Evolutionary conservation across 2,329 filamentous ascomycete genomes (phyloP).

Genomic region (Colletotrichum sp.): DNA sequence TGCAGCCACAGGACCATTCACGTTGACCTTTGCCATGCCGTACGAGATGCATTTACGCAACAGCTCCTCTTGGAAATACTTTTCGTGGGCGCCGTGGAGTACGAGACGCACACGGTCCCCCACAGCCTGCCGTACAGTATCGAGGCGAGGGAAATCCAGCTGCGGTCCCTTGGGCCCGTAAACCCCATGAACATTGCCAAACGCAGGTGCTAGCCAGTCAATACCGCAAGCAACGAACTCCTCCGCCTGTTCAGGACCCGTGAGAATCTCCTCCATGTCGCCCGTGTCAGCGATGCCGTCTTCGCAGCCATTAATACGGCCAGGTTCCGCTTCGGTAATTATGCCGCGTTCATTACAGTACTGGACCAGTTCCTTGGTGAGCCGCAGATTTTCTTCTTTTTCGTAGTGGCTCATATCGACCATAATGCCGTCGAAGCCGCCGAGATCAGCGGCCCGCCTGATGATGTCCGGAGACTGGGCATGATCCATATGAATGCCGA

Average conservation of each 20-base stretch:
- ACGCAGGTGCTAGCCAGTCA: constrained; percentile 76
- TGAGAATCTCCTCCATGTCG: constrained; percentile 56
- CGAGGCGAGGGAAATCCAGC: constrained; percentile 56
- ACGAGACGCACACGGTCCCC: constrained; percentile 33
- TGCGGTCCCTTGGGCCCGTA: constrained; percentile 70
- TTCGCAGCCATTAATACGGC: constrained; percentile 67
- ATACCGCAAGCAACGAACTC: constrained; percentile 76
- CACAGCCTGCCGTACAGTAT: background rate
- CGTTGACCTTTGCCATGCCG: constrained; percentile 55
- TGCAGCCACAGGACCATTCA: constrained; percentile 52
- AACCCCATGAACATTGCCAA: constrained; percentile 78
- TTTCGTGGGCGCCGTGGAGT: constrained; percentile 49
- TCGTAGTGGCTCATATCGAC: constrained; percentile 79
- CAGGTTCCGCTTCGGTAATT: constrained; percentile 72
- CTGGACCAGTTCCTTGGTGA: constrained; percentile 64
- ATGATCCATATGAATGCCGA: constrained; percentile 71
- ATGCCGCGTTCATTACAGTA: constrained; percentile 69
- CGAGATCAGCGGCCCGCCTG: constrained; percentile 55
- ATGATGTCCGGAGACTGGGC: constrained; percentile 66
- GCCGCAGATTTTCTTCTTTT: constrained; percentile 69
- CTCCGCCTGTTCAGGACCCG: constrained; percentile 71
- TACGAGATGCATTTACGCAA: constrained; percentile 41
- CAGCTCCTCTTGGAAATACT: background rate
- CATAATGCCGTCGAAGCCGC: constrained; percentile 73
- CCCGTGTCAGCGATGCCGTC: constrained; percentile 69